phyloP scores from a whole-genome alignment of 1,284 basidiomycete species.

The Peniophora sp. region DNA sequence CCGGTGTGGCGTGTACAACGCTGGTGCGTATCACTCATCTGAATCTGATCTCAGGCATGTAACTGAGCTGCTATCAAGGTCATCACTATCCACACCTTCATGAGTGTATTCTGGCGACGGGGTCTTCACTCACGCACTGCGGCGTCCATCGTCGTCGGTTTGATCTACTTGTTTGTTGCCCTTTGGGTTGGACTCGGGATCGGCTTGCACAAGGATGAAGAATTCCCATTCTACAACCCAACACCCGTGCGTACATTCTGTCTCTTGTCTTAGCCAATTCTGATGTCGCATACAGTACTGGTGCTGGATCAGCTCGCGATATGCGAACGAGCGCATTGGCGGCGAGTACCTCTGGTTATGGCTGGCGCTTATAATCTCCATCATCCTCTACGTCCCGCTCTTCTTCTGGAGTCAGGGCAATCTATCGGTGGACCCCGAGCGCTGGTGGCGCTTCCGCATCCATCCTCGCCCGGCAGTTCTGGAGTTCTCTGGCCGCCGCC shows the following conservation, averaged over 20 bases:
- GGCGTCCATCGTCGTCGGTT: conserved; percentile 10
- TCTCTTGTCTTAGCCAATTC: neutral
- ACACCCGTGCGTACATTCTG: conserved; percentile 9
- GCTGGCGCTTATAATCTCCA: conserved; percentile 30
- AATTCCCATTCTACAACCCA: conserved; percentile 12
- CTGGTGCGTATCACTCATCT: conserved; percentile 11
- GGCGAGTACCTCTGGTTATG: conserved; percentile 48
- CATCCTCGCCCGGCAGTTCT: neutral
- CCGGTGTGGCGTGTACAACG: conserved; percentile 28
- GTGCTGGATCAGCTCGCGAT: conserved; percentile 40
- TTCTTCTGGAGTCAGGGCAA: conserved; percentile 27
- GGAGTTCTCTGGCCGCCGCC: conserved; percentile 1
- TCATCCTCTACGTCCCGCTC: conserved; percentile 29
- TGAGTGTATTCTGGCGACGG: conserved; percentile 13
- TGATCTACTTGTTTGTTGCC: conserved; percentile 12
- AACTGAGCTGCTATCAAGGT: conserved; percentile 5
- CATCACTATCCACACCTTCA: conserved; percentile 18
- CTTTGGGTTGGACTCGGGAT: conserved; percentile 15
- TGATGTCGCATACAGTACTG: conserved; percentile 22
- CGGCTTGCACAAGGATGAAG: conserved; percentile 9
- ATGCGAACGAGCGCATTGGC: conserved; percentile 30
- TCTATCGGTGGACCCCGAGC: conserved; percentile 13
- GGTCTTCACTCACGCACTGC: conserved; percentile 8
- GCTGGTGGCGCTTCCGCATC: conserved; percentile 8
- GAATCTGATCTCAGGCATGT: neutral